Evolutionary conservation across 75 land plant genomes (phyloP), one percentile per base, ranked within the genome.

Genomic region (Selaginella tamariscina): DNA sequence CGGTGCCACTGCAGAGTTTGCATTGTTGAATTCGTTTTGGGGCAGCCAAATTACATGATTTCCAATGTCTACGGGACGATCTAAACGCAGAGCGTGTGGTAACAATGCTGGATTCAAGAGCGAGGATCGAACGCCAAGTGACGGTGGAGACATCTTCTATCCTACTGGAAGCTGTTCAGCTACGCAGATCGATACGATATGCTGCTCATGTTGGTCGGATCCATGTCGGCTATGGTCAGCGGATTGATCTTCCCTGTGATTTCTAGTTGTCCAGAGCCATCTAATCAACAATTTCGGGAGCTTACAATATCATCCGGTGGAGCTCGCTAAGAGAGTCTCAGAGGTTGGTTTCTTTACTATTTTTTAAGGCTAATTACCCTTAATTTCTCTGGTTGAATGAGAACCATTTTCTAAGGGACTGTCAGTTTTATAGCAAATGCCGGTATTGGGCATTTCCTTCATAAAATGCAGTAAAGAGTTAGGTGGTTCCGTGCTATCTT

Each of bases 161-260:
- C 62, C 23, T 59, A 59, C 26, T 59, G 62, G 62, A 8, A 27
- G 62, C 62, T 59, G 9, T n/a, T 59, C 62, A 59, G 62, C 62
- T 80, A 72, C 68, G 82, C 82, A 0, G 79, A 80, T 76, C 54
- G 75, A 1, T 33, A 26, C 21, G 82, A 80, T 55, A 70, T 69
- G 71, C 30, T 68, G 65, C 30, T 76, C 21, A 80, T 80, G 78
- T 49, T 76, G 0, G 71, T 80, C 0, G 82, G 82, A 27, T 66
- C 78, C 54, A 2, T 80, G 32, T 78, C 77, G 18, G 57, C 79
- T 22, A 80, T 80, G 32, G 78, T 68, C 44, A 74, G 75, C 64
- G 82, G 82, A 27, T 15, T 79, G 67, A 73, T 67, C 44, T 29
- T 32, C 31, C 76, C 80, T 59, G 62, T 71, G 1, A 72, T 32